Evolutionary conservation across 306 rosid species (phyloP).

Genomic region (Cicer arietinum): DNA sequence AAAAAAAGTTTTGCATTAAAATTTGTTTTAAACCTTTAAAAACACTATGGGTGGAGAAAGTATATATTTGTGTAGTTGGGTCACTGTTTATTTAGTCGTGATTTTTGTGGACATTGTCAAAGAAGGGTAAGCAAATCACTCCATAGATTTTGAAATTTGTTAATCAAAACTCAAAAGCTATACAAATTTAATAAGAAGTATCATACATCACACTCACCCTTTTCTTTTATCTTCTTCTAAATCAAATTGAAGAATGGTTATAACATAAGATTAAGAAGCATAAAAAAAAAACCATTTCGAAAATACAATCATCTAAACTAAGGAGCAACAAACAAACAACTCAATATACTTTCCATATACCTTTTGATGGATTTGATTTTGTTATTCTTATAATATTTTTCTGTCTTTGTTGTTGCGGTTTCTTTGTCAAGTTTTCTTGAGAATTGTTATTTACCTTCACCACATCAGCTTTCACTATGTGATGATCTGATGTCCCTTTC

Average conservation of each 20-base stretch:
- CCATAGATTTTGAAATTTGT: background rate
- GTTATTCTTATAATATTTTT: slow-evolving; percentile 61
- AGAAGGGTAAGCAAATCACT: slow-evolving; percentile 35
- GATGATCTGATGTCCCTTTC: slow-evolving; percentile 98
- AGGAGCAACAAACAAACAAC: background rate
- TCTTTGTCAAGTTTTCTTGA: slow-evolving; percentile 46
- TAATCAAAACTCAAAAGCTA: slow-evolving; percentile 42
- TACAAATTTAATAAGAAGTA: slow-evolving; percentile 16
- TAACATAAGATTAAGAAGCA: slow-evolving; percentile 32
- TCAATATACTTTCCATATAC: slow-evolving; percentile 58
- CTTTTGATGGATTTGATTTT: slow-evolving; percentile 59
- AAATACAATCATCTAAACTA: slow-evolving; percentile 27
- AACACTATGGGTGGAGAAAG: too few species aligned
- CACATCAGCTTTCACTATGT: slow-evolving; percentile 86
- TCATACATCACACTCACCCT: slow-evolving; percentile 14
- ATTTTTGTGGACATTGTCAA: slow-evolving; percentile 26
- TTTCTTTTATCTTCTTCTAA: slow-evolving; percentile 27
- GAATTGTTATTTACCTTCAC: slow-evolving; percentile 47
- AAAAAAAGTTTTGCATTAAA: too few species aligned
- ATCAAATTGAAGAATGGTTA: slow-evolving; percentile 38
- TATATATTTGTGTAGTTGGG: too few species aligned
- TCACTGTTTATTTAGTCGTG: background rate
- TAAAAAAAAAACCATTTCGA: slow-evolving; percentile 25
- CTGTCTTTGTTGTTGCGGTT: slow-evolving; percentile 50
- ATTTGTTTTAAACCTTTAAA: too few species aligned